Evolutionary conservation across 2,329 filamentous ascomycete genomes (phyloP), one percentile per base, ranked within the genome.

Genomic region (Fusarium lateritium): DNA sequence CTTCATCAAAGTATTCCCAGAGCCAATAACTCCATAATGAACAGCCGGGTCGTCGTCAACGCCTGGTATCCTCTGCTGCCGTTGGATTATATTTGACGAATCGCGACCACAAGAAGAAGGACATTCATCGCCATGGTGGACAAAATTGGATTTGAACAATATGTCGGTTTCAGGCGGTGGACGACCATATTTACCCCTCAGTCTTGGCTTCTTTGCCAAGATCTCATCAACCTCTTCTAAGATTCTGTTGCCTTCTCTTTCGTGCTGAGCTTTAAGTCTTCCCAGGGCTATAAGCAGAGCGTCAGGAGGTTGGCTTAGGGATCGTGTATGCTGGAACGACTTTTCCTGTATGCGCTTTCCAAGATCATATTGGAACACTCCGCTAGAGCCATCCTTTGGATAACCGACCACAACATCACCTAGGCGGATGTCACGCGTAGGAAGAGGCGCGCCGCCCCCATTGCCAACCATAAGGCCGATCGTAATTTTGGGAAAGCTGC

Each of bases 341-440:
- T 33, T 7, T 2, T 40, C 44, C 26, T 56, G 53, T 9, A 49
- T 42, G 8, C 15, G 24, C 10, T 49, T 43, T 14, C 53, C 53
- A 34, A 49, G 49, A 11, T 56, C 53, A 17, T 56, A 56, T 4
- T 56, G 53, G 3, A 49, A 26, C 0, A 56, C 44, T 14, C 53
- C 53, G 4, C 44, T 11, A 10, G 34, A 21, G 8, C 53, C 43
- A 10, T 43, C 42, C 7, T 15, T 21, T 4, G 26, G 53, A 6
- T 4, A 14, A 9, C 53, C 49, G 21, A 56, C 53, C 7, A 56
- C 53, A 6, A 56, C 36, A 14, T 56, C 53, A 5, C 53, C 53
- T 5, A 56, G 15, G 5, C 53, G 43, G 11, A 56, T 36, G 19
- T 56, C 53, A 7, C n/a, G 22, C 21, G 17, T n/a, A 8, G 19